A percentile compares a stretch with the other conserved stretches of the same genome.
Evolutionary conservation across 331 rosid genomes (phyloP).

Genomic region (Quercus lobata): DNA sequence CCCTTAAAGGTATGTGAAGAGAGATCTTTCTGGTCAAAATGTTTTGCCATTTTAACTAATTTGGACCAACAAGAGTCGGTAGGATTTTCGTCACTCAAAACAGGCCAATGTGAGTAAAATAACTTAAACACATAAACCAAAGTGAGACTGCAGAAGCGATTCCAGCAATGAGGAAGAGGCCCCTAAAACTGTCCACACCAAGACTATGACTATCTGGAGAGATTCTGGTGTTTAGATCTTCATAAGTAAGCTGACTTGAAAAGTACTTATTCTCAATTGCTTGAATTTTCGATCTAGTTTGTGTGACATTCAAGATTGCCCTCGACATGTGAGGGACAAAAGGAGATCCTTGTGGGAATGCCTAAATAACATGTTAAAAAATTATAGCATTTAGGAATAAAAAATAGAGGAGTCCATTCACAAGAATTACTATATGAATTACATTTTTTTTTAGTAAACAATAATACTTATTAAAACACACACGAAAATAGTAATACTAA

Average conservation of each 20-base stretch:
- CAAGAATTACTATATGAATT: too few species aligned
- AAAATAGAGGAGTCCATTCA: too few species aligned
- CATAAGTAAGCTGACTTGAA: neutral
- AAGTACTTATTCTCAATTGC: constrained; percentile 15
- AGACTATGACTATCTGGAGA: constrained; percentile 14
- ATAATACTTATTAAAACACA: too few species aligned
- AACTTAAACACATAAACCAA: neutral
- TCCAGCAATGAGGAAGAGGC: constrained; percentile 29
- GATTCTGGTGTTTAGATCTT: neutral
- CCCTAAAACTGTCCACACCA: constrained; percentile 13
- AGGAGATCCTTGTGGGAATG: constrained; percentile 29
- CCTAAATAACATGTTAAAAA: neutral
- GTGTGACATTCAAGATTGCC: constrained; percentile 27
- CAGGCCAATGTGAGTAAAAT: neutral
- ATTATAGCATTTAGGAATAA: too few species aligned
- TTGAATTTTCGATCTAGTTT: constrained; percentile 11
- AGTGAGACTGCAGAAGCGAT: constrained; percentile 3
- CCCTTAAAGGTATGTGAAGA: too few species aligned
- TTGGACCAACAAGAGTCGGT: neutral
- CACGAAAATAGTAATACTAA: too few species aligned
- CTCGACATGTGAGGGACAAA: constrained; percentile 24
- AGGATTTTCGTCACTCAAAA: neutral
- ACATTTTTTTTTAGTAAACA: too few species aligned
- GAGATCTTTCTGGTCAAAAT: neutral
- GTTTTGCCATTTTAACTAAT: neutral